Conservation (phyloP, 2,329 filamentous ascomycete species). For the Esteya vermicola region DNA sequence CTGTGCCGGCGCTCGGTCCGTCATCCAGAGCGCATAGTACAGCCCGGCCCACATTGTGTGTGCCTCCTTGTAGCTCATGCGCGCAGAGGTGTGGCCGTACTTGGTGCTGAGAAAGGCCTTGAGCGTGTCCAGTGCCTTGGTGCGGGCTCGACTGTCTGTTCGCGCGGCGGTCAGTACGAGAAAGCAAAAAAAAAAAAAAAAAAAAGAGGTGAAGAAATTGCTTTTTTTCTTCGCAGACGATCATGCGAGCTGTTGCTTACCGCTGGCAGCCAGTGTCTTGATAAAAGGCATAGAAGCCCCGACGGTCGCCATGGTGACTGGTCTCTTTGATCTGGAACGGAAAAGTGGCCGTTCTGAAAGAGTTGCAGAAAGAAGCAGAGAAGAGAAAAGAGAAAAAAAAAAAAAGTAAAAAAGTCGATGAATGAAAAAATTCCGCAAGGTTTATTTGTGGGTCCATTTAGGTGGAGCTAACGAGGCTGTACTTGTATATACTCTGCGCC, state of each 20-base stretch:
- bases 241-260: constrained; percentile 32
- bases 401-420: constrained; percentile 1
- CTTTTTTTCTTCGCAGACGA: too few relatives aligned
- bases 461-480: too few relatives aligned
- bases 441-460: neutral
- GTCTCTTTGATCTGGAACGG: neutral
- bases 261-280: constrained; percentile 70
- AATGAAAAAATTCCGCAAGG: neutral
- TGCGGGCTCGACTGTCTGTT: constrained; percentile 66
- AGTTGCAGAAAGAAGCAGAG: too few relatives aligned
- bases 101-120: constrained; percentile 60
- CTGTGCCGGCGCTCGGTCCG: constrained; percentile 76
- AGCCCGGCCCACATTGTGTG: constrained; percentile 91
- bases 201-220: too few relatives aligned
- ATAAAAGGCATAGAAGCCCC: constrained; percentile 54
- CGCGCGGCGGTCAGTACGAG: too few relatives aligned
- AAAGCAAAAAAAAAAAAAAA: too few relatives aligned
- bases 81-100: constrained; percentile 17
- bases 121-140: constrained; percentile 63
- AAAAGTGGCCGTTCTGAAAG: too few relatives aligned
- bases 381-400: too few relatives aligned
- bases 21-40: constrained; percentile 90
- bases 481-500: too few relatives aligned
- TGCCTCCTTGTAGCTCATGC: constrained; percentile 49
- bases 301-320: neutral